phyloP scores from a whole-genome alignment of 225 moss, liverwort and hornwort genomes.

The Ulota crispa region DNA sequence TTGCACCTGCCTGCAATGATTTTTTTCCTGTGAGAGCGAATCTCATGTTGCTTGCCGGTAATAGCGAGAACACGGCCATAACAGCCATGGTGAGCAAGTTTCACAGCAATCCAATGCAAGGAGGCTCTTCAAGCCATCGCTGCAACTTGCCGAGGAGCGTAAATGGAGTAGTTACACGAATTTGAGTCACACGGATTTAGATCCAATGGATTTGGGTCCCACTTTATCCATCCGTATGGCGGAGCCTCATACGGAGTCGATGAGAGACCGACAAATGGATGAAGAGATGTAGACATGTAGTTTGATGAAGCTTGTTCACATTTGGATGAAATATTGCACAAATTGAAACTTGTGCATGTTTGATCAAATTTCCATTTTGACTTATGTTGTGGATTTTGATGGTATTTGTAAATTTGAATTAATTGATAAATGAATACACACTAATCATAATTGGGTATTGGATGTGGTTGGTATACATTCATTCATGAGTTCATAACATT shows the following conservation, averaged over 20 bases:
- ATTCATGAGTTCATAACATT: too few relatives aligned
- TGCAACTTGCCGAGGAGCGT: background rate
- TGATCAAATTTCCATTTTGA: too few relatives aligned
- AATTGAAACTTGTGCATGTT: background rate
- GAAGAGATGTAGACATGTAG: background rate
- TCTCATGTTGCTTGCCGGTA: background rate
- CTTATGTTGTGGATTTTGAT: too few relatives aligned
- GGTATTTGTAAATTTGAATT: too few relatives aligned
- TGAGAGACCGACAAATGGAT: background rate
- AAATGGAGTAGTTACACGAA: background rate
- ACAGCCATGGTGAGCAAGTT: slow-evolving; percentile 20
- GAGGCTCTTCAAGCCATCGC: background rate
- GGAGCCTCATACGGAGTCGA: background rate
- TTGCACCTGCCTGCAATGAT: background rate
- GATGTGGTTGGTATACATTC: too few relatives aligned
- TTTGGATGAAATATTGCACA: background rate
- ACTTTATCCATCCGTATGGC: slow-evolving; percentile 11
- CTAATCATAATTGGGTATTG: too few relatives aligned
- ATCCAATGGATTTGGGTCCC: background rate
- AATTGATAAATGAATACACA: too few relatives aligned
- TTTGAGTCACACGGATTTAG: too few relatives aligned
- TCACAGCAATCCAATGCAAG: background rate
- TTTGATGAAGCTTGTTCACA: background rate
- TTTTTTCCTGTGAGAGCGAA: background rate
- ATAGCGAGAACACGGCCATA: slow-evolving; percentile 6